Conservation (phyloP, 805 yeast genomes). For the Yarrowia porcina region DNA sequence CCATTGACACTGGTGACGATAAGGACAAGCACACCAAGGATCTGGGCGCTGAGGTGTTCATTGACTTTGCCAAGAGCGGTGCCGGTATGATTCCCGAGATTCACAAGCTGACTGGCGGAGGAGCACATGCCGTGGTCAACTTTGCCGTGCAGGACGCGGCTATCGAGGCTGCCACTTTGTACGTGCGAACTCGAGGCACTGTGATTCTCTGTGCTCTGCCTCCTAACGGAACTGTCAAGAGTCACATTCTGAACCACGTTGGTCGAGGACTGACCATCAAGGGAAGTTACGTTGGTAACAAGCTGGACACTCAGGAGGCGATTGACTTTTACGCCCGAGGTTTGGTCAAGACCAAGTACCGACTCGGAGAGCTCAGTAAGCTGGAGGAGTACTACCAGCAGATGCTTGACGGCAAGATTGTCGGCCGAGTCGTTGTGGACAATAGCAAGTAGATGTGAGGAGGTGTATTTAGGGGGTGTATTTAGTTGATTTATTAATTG, state of each 20-base stretch:
- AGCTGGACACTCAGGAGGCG: constrained; percentile 81
- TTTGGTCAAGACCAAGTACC: constrained; percentile 66
- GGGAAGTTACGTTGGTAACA: constrained; percentile 87
- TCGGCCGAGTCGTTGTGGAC: constrained; percentile 88
- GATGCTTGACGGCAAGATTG: constrained; percentile 80
- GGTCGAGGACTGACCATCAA: constrained; percentile 66
- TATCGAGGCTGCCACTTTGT: constrained; percentile 56
- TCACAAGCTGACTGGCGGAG: constrained; percentile 60
- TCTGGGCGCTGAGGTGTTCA: constrained; percentile 62
- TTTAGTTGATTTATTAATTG: no score
- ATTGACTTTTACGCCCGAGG: constrained; percentile 72
- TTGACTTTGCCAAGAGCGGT: constrained; percentile 56
- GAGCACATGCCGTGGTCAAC: constrained; percentile 72
- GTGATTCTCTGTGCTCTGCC: constrained; percentile 75
- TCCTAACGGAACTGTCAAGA: constrained; percentile 67
- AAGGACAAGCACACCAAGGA: constrained; percentile 53
- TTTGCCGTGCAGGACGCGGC: constrained; percentile 72
- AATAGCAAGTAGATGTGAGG: constrained; percentile 61
- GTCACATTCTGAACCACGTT: constrained; percentile 69
- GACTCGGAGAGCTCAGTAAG: constrained; percentile 70
- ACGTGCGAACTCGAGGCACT: constrained; percentile 64
- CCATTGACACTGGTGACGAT: constrained; percentile 66
- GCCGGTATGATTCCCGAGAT: constrained; percentile 53
- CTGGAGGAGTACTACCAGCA: constrained; percentile 64
- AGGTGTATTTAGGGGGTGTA: constrained; percentile 28